Evolutionary conservation across 768 basidiomycete species (phyloP).

Genomic region (Trametes meyenii): DNA sequence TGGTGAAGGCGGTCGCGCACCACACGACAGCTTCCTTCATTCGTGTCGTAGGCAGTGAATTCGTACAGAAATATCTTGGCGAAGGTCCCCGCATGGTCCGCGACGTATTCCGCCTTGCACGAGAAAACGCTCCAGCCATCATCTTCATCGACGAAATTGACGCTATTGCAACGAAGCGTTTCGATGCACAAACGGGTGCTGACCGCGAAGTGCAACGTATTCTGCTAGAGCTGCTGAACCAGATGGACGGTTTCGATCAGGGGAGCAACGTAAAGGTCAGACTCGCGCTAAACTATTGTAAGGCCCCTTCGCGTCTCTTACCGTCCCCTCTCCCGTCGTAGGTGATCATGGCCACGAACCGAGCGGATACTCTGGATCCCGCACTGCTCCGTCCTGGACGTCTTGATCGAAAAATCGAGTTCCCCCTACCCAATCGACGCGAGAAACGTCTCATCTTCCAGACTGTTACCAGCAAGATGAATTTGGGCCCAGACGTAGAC

Average conservation of each 20-base stretch:
- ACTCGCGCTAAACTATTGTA: neutral
- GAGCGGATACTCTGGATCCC: constrained; percentile 96
- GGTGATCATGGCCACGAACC: constrained; percentile 99
- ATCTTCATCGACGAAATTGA: constrained; percentile 99
- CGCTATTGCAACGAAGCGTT: constrained; percentile 98
- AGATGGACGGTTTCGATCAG: constrained; percentile 99
- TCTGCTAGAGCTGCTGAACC: constrained; percentile 92
- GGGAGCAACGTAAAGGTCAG: constrained; percentile 95
- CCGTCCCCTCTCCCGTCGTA: constrained; percentile 35
- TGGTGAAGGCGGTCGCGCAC: constrained; percentile 99
- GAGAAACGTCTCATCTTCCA: constrained; percentile 99
- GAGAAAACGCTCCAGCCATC: constrained; percentile 96
- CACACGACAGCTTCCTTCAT: constrained; percentile 98
- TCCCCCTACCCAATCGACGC: constrained; percentile 90
- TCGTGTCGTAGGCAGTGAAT: constrained; percentile 96
- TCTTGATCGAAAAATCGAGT: constrained; percentile 98
- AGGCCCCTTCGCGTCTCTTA: neutral
- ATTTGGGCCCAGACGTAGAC: constrained; percentile 95
- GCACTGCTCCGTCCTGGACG: constrained; percentile 97
- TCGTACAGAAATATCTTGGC: constrained; percentile 99
- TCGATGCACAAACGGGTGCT: constrained; percentile 98
- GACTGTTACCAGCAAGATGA: constrained; percentile 97
- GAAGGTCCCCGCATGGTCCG: constrained; percentile 99
- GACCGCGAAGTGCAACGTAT: constrained; percentile 99
- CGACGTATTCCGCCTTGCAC: constrained; percentile 96